Percentiles rank a stretch among this genome's conserved stretches.
Evolutionary conservation across 2,329 filamentous ascomycete species (phyloP).

Genomic region (Lasiodiplodia sp.): DNA sequence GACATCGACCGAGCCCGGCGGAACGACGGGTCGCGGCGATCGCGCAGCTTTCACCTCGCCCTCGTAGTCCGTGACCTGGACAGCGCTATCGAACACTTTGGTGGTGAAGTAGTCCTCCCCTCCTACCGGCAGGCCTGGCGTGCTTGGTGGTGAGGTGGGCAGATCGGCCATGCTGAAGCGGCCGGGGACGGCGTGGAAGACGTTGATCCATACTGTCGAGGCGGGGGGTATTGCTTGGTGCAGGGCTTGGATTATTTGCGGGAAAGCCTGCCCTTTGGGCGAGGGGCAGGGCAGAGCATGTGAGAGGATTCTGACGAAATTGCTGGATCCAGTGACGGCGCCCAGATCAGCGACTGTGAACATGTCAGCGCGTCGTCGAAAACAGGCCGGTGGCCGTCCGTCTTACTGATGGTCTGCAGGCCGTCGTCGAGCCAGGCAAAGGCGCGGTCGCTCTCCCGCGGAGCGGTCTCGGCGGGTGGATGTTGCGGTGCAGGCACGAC

Average conservation of each 20-base stretch:
- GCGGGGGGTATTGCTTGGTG: conserved; percentile 59
- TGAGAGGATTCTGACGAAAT: conserved; percentile 64
- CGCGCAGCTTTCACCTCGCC: conserved; percentile 59
- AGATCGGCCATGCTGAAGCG: conserved; percentile 68
- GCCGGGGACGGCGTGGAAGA: conserved; percentile 69
- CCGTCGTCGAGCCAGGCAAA: conserved; percentile 42
- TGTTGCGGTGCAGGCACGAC: conserved; percentile 30
- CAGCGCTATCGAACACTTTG: conserved; percentile 68
- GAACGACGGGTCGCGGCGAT: conserved; percentile 65
- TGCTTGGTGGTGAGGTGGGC: conserved; percentile 68
- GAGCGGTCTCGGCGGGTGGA: conserved; percentile 32
- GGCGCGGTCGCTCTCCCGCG: conserved; percentile 32
- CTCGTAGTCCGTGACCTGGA: conserved; percentile 65
- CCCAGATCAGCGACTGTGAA: conserved; percentile 42
- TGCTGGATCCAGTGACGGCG: conserved; percentile 40
- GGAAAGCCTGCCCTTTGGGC: conserved; percentile 59
- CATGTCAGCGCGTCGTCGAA: conserved; percentile 22
- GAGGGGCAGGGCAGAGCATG: conserved; percentile 67
- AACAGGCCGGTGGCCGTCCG: not conserved
- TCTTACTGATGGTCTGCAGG: conserved; percentile 45
- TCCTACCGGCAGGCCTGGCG: conserved; percentile 59
- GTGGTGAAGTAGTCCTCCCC: conserved; percentile 68
- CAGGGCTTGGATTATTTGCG: conserved; percentile 62
- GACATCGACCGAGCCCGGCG: conserved; percentile 66
- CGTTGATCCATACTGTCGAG: conserved; percentile 67